Base-by-base conservation (phyloP, 305 asterid species). In the Plantago coronopus region DNA sequence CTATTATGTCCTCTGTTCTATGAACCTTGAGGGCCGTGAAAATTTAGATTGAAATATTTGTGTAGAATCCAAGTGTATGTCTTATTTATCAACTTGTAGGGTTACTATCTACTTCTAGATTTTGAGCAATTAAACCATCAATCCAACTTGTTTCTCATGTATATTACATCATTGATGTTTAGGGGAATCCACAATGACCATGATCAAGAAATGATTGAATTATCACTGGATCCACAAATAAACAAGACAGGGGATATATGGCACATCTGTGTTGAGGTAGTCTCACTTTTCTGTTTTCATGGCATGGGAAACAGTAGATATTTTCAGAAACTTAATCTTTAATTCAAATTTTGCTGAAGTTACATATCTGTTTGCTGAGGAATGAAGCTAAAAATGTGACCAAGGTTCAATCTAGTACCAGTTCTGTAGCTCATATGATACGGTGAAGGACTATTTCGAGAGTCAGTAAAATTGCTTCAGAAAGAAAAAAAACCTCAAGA, bases 181-280 rank as follows among this genome's bases (percentile, higher is more conserved):
- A 83, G 87, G 81, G 81, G 68, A 58, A 57, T 45, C 55, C 61
- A 62, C 19, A 66, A 72, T 58, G 62, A 67, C 25, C 58, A 53
- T 59, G 77, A 74, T 69, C 79, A 78, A 59, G 94, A 70, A 70
- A 76, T 76, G 89, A 70, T 81, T 67, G 95, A 87, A 74, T 63
- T 89, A 59, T 50, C 82, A 15, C 70, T 93, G 78, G 95, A 93
- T 72, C 86, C 89, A 17, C 81, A 75, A 70, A 74, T 70, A 51
- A 93, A 93, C 72, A 89, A 77, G 79, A 89, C 97, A 13, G 98
- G 91, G 76, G 87, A 86, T 71, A 77, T 85, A 80, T 93, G 98
- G 98, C 98, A 93, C 81, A 78, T 89, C 65, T 78, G 88, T 76
- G 72, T 87, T 67, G 83, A 88, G 98, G 98, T 93, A 81, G 68